A percentile compares a stretch with the other conserved stretches of the same genome.
Conservation (phyloP, 495 filamentous ascomycete species). For the Penicillium ochrochloron region DNA sequence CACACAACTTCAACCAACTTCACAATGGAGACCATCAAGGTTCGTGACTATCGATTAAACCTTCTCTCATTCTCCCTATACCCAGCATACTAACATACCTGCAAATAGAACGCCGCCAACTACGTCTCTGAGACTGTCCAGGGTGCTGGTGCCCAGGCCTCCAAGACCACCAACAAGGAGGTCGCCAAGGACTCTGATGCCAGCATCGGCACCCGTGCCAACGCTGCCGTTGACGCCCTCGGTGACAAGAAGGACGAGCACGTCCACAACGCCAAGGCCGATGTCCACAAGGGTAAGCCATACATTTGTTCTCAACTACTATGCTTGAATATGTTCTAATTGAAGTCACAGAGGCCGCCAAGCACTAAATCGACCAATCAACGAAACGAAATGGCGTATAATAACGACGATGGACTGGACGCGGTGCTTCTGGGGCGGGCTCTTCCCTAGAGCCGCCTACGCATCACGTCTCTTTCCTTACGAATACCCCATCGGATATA, state of each 20-base stretch:
- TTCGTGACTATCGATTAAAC: not conserved
- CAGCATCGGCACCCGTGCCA: conserved; percentile 23
- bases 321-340: conserved; percentile 1
- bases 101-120: conserved; percentile 24
- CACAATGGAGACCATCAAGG: conserved; percentile 31
- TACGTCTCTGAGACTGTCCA: conserved; percentile 31
- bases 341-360: conserved; percentile 9
- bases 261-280: conserved; percentile 28
- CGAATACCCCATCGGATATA: conserved; percentile 11
- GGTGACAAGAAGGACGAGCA: conserved; percentile 31
- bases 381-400: conserved; percentile 3
- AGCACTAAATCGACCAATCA: conserved; percentile 12
- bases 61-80: not conserved
- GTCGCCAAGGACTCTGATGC: conserved; percentile 29
- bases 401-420: conserved; percentile 4
- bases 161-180: conserved; percentile 32
- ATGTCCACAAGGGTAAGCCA: conserved; percentile 30
- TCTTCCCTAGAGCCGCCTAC: conserved; percentile 4
- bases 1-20: not conserved
- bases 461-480: conserved; percentile 9
- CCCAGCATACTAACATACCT: conserved; percentile 7
- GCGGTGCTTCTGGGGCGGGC: not conserved
- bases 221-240: conserved; percentile 27
- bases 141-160: conserved; percentile 25
- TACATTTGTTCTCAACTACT: not conserved